Evolutionary conservation across 768 basidiomycete species (phyloP).

Genomic region (Pisolithus albus): DNA sequence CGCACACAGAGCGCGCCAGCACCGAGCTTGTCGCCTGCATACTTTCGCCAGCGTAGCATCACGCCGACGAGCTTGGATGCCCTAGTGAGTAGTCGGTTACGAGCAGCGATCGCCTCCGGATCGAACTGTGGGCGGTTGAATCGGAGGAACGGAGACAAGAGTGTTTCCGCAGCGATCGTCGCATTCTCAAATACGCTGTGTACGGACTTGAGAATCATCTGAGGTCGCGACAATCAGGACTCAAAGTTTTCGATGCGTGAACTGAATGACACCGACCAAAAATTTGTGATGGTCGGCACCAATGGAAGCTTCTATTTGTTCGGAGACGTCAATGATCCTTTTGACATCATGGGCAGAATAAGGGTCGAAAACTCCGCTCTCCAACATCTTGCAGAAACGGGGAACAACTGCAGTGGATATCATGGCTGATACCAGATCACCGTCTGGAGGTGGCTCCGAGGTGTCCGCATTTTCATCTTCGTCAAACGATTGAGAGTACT

Average conservation of each 20-base stretch:
- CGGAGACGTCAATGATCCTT: conserved; percentile 63
- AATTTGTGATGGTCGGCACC: conserved; percentile 57
- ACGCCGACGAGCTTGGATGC: conserved; percentile 69
- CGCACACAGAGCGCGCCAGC: conserved; percentile 47
- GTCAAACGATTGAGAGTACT: conserved; percentile 56
- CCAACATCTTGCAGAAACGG: conserved; percentile 62
- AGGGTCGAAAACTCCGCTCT: conserved; percentile 75
- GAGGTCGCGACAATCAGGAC: conserved; percentile 9
- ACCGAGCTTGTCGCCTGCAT: conserved; percentile 53
- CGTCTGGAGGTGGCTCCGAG: conserved; percentile 68
- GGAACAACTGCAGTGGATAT: conserved; percentile 80
- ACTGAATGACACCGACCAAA: conserved; percentile 38
- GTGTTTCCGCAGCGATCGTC: conserved; percentile 42
- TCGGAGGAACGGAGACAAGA: conserved; percentile 45
- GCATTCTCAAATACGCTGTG: conserved; percentile 47
- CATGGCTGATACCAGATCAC: conserved; percentile 84
- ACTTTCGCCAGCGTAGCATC: conserved; percentile 70
- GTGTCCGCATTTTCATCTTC: conserved; percentile 39
- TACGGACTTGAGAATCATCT: conserved; percentile 57
- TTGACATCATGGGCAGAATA: conserved; percentile 63
- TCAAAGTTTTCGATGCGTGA: background rate
- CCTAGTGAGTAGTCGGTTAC: conserved; percentile 60
- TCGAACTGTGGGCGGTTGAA: conserved; percentile 52
- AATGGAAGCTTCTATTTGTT: conserved; percentile 74
- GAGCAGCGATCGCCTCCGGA: conserved; percentile 66